A percentile compares a stretch with the other conserved stretches of the same genome.
phyloP scores from a whole-genome alignment of 257 asterid species.

The Verbena officinalis region DNA sequence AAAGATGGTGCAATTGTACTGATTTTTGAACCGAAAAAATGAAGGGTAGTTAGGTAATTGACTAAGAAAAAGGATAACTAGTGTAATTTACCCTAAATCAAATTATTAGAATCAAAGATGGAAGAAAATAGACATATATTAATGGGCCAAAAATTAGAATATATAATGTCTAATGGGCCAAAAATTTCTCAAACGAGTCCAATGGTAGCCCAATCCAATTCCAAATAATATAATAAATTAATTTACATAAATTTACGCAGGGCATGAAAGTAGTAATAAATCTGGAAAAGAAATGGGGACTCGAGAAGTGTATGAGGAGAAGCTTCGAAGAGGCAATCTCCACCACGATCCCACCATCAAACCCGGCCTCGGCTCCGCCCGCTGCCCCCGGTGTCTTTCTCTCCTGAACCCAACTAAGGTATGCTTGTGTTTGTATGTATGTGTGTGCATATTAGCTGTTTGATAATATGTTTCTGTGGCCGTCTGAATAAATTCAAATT shows the following conservation, averaged over 20 bases:
- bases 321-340: slow-evolving; percentile 65
- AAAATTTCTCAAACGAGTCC: too few relatives aligned
- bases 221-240: too few relatives aligned
- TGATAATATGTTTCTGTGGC: slow-evolving; percentile 25
- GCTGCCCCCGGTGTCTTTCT: slow-evolving; percentile 78
- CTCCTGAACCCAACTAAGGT: slow-evolving; percentile 52
- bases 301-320: slow-evolving; percentile 76
- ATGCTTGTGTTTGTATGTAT: background rate
- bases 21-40: too few relatives aligned
- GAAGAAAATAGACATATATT: too few relatives aligned
- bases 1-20: too few relatives aligned
- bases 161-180: too few relatives aligned
- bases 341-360: slow-evolving; percentile 79
- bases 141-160: too few relatives aligned
- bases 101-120: too few relatives aligned
- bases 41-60: too few relatives aligned
- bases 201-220: too few relatives aligned
- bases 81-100: too few relatives aligned
- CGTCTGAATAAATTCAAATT: background rate
- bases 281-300: slow-evolving; percentile 63
- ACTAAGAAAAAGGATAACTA: too few relatives aligned
- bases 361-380: slow-evolving; percentile 76
- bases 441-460: slow-evolving; percentile 7
- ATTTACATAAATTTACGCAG: background rate
- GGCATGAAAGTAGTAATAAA: background rate